phyloP scores from a whole-genome alignment of 768 basidiomycete species.

The Rhodotorula toruloides region DNA sequence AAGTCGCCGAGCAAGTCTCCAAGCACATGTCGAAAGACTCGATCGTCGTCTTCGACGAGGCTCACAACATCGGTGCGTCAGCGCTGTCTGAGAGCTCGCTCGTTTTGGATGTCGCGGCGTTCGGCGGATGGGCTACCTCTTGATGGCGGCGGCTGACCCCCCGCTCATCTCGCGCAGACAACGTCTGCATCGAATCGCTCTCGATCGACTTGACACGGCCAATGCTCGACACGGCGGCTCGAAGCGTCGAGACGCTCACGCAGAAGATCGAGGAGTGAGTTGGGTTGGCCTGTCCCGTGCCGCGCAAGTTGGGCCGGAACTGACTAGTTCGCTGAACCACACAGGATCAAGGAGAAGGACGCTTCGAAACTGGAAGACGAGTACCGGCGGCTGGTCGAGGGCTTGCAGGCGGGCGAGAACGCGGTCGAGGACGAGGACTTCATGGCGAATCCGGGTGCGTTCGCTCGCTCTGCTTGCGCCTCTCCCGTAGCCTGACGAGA shows the following conservation, averaged over 20 bases:
- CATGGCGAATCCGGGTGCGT: conserved; percentile 78
- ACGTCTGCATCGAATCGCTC: conserved; percentile 96
- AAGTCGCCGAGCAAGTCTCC: conserved; percentile 98
- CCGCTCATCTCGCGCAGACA: conserved; percentile 67
- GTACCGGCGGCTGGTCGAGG: conserved; percentile 90
- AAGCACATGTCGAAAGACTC: conserved; percentile 96
- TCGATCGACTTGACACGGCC: conserved; percentile 95
- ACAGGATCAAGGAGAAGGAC: conserved; percentile 87
- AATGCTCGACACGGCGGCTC: conserved; percentile 88
- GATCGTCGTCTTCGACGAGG: conserved; percentile 98
- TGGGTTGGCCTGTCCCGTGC: neutral
- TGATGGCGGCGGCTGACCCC: neutral
- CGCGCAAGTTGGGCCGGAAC: neutral
- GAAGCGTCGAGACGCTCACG: conserved; percentile 76
- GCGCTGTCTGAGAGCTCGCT: conserved; percentile 12
- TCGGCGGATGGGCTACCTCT: neutral
- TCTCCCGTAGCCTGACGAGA: neutral
- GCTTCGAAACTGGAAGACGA: conserved; percentile 92
- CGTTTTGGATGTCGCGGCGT: neutral
- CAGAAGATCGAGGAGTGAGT: conserved; percentile 93
- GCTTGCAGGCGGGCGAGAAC: conserved; percentile 55
- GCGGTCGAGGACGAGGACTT: conserved; percentile 64
- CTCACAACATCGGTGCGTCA: conserved; percentile 87
- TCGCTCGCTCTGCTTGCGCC: neutral
- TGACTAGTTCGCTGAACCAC: neutral